Conservation (phyloP, 2,329 filamentous ascomycete genomes). For the Sarocladiaceae sp. region DNA sequence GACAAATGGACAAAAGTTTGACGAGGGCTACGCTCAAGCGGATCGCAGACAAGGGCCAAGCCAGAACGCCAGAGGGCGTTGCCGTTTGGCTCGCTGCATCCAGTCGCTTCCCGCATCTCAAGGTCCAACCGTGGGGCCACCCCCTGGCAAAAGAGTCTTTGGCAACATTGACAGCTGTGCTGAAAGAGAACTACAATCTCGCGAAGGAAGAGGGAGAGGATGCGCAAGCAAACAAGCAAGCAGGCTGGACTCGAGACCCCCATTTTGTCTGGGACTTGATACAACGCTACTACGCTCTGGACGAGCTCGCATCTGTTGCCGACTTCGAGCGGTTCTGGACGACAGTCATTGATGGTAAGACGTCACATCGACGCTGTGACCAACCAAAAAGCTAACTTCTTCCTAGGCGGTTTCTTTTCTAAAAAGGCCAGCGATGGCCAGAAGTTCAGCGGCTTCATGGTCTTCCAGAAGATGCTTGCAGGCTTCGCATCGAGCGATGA, state of each 20-base stretch:
- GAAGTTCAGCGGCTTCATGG: conserved; percentile 86
- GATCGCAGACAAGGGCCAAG: conserved; percentile 60
- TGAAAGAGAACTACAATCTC: conserved; percentile 67
- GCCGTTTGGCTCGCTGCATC: conserved; percentile 78
- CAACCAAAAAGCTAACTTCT: conserved; percentile 18
- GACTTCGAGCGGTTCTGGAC: conserved; percentile 79
- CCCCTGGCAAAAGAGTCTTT: conserved; percentile 69
- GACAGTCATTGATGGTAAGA: conserved; percentile 77
- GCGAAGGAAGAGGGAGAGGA: conserved; percentile 40
- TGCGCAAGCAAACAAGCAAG: conserved; percentile 52
- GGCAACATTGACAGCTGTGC: conserved; percentile 64
- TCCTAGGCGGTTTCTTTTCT: conserved; percentile 74
- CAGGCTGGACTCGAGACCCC: conserved; percentile 73
- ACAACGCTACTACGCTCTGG: conserved; percentile 48
- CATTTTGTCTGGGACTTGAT: conserved; percentile 88
- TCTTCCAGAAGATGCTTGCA: conserved; percentile 73
- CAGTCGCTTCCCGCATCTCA: conserved; percentile 58
- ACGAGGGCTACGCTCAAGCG: conserved; percentile 57
- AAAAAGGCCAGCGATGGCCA: conserved; percentile 78
- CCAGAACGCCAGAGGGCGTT: conserved; percentile 81
- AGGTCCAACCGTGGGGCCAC: conserved; percentile 71
- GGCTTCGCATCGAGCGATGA: conserved; percentile 39
- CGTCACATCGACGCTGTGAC: not conserved
- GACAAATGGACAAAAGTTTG: conserved; percentile 54
- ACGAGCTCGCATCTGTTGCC: conserved; percentile 30